Base-by-base conservation (phyloP, 768 basidiomycete genomes). In the Lactifluus hygrophoroides region DNA sequence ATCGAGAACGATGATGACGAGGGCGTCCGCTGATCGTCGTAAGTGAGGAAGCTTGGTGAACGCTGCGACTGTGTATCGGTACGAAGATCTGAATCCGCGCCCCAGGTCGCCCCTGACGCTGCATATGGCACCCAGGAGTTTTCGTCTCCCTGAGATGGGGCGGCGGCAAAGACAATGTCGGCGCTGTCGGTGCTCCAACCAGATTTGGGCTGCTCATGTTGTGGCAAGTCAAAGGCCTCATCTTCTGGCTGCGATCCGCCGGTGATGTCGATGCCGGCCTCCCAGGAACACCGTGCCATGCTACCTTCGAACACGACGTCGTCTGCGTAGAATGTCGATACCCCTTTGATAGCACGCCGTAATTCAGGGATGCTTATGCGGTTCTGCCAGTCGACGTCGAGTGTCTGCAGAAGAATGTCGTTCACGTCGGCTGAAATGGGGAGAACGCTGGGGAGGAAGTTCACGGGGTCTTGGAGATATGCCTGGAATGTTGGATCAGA, bases 401-500 rank as follows among this genome's bases (percentile, higher is more conserved):
- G 69, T 30, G 66, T 65, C 50, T 66, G 68, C 21, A 68, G 62
- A 52, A 72, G 69, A 17, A 74, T 65, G 8, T 61, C 43, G 64
- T 73, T 73, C 46, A 73, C 68, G 62, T 73, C 72, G 43, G 69
- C 57, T 23, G 72, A 73, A 58, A 73, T 72, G 21, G 72, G 72
- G 30, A 73, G 72, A 28, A 73, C 72, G 32, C 71, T 72, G n/a
- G 85, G 85, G n/a, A 98, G 81, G 76, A 95, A 95, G 62, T 82
- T 79, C 14, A 69, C 61, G 34, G 89, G 88, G 64, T 90, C 82
- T 63, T 80, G 82, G 56, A 90, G 78, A 71, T 90, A 99, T 0
- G 88, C 87, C 65, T 86, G 82, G 77, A 94, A 99, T 3, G 91
- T 94, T 61, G 88, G 85, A 72, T 98, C 95, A 42, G 84, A 77